Evolutionary conservation across 768 basidiomycete species (phyloP).

Genomic region (Coprinopsis cinerea): DNA sequence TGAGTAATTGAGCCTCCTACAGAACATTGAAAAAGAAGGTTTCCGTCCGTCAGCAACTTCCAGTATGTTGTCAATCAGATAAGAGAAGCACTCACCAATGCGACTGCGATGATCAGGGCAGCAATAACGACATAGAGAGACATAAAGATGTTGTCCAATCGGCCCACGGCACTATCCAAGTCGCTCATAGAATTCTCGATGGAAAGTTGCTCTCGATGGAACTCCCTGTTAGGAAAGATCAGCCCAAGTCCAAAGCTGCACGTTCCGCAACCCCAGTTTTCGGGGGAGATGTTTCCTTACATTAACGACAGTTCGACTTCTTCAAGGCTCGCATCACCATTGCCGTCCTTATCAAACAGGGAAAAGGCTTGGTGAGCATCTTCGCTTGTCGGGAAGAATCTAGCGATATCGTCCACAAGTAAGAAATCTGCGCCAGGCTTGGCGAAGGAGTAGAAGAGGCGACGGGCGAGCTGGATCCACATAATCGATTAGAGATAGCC

Average conservation of each 20-base stretch:
- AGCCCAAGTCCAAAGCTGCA: not conserved
- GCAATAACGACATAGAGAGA: slow-evolving; percentile 67
- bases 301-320: slow-evolving; percentile 73
- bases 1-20: slow-evolving; percentile 67
- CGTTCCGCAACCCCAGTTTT: not conserved
- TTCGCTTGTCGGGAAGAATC: slow-evolving; percentile 62
- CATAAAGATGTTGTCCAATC: slow-evolving; percentile 85
- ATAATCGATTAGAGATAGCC: slow-evolving; percentile 4
- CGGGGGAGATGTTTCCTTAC: slow-evolving; percentile 29
- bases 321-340: slow-evolving; percentile 66
- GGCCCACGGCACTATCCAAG: slow-evolving; percentile 82
- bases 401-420: slow-evolving; percentile 60
- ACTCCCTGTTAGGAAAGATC: slow-evolving; percentile 41
- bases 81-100: slow-evolving; percentile 65
- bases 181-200: slow-evolving; percentile 86
- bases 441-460: slow-evolving; percentile 82
- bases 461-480: slow-evolving; percentile 66
- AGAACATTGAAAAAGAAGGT: not conserved
- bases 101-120: slow-evolving; percentile 77
- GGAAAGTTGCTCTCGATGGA: slow-evolving; percentile 80
- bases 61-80: no score
- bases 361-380: slow-evolving; percentile 63
- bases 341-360: slow-evolving; percentile 65
- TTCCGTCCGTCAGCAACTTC: not conserved
- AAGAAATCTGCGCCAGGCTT: slow-evolving; percentile 54